Evolutionary conservation across 2,329 filamentous ascomycete species (phyloP).

Genomic region (Orbilia brochopaga): DNA sequence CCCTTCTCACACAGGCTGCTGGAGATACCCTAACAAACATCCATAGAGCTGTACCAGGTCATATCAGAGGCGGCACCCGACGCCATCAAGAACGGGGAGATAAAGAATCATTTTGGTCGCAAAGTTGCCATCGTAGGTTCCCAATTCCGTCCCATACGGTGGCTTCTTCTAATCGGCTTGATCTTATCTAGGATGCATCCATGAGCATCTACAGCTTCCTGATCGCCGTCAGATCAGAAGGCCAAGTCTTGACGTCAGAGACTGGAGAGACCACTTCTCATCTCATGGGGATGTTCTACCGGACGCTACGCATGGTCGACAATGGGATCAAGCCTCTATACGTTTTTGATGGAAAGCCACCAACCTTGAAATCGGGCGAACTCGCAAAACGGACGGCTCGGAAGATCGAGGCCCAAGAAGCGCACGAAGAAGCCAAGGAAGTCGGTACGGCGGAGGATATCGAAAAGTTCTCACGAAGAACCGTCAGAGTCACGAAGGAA

Average conservation of each 20-base stretch:
- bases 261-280: constrained; percentile 96
- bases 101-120: constrained; percentile 97
- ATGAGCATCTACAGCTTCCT: constrained; percentile 99
- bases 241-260: constrained; percentile 94
- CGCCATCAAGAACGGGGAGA: constrained; percentile 93
- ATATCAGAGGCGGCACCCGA: constrained; percentile 94
- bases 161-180: not conserved
- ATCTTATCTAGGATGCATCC: constrained; percentile 64
- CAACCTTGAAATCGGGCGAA: constrained; percentile 96
- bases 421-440: constrained; percentile 93
- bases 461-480: constrained; percentile 93
- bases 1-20: not conserved
- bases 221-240: constrained; percentile 94
- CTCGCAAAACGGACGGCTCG: constrained; percentile 94
- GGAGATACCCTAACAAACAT: constrained; percentile 14
- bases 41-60: constrained; percentile 72
- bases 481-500: constrained; percentile 91
- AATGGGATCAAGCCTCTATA: constrained; percentile 98
- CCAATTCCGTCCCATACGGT: constrained; percentile 3
- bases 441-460: constrained; percentile 96
- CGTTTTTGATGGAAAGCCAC: constrained; percentile 95
- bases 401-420: constrained; percentile 88
- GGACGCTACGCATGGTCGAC: constrained; percentile 95
- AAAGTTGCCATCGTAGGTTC: constrained; percentile 91
- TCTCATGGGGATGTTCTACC: constrained; percentile 99